Evolutionary conservation across 768 basidiomycete species (phyloP).

Genomic region (Suillus subalutaceus): DNA sequence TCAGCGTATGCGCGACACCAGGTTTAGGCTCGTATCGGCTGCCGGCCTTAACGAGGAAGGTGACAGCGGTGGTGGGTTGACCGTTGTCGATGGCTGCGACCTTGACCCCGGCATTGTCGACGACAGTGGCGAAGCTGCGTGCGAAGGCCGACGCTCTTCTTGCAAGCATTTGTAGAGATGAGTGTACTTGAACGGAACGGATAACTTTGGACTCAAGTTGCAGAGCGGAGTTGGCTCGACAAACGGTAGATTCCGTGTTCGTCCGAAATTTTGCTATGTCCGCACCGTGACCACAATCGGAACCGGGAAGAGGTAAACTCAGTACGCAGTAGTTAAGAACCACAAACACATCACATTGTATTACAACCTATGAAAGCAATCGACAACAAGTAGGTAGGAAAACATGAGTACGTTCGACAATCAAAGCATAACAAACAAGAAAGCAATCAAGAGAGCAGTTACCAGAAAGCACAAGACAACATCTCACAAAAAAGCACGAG

Average conservation of each 20-base stretch:
- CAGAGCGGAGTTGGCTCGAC: constrained; percentile 29
- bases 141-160: constrained; percentile 63
- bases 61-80: constrained; percentile 83
- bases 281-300: constrained; percentile 6
- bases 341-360: not conserved
- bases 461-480: constrained; percentile 7
- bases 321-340: not conserved
- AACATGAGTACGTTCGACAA: constrained; percentile 1
- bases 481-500: not conserved
- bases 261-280: constrained; percentile 22
- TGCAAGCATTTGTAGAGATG: constrained; percentile 55
- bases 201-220: constrained; percentile 13
- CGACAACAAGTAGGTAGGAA: constrained; percentile 6
- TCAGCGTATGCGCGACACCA: constrained; percentile 91
- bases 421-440: constrained; percentile 5
- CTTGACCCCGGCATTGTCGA: constrained; percentile 80
- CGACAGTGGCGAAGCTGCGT: constrained; percentile 82
- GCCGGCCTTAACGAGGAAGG: constrained; percentile 91
- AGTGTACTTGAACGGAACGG: constrained; percentile 21
- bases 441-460: not conserved
- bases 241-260: constrained; percentile 28
- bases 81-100: constrained; percentile 84
- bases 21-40: constrained; percentile 85
- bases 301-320: not conserved
- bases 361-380: not conserved